These are phyloP conservation scores for Hyphodiscus hymeniophilus DNA, from an alignment of 495 filamentous ascomycete genomes.

Conservation along the genomic window DNA sequence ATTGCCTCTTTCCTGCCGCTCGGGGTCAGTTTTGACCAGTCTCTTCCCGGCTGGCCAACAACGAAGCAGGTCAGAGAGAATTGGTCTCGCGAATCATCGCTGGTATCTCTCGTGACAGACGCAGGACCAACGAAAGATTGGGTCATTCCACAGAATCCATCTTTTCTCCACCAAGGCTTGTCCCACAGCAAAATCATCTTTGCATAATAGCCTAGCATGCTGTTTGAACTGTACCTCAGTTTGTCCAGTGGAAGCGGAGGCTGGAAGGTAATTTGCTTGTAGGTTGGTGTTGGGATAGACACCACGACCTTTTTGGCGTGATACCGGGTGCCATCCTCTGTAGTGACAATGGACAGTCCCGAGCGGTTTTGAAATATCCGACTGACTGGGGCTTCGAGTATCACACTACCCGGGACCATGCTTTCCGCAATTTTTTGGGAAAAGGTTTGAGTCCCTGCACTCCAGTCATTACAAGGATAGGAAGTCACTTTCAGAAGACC, in stretches of 20 bases:
- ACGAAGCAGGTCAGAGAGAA: slow-evolving; percentile 36
- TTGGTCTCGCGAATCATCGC: slow-evolving; percentile 24
- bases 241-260: slow-evolving; percentile 24
- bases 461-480: background rate
- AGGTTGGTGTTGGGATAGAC: slow-evolving; percentile 27
- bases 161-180: slow-evolving; percentile 32
- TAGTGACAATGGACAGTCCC: slow-evolving; percentile 7
- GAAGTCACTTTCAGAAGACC: background rate
- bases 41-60: slow-evolving; percentile 25
- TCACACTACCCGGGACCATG: slow-evolving; percentile 18
- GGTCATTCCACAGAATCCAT: slow-evolving; percentile 28
- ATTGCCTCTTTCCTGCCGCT: background rate
- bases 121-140: slow-evolving; percentile 30
- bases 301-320: slow-evolving; percentile 30
- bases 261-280: slow-evolving; percentile 28
- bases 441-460: slow-evolving; percentile 29
- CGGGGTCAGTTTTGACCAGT: slow-evolving; percentile 22
- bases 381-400: slow-evolving; percentile 22
- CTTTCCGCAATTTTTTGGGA: slow-evolving; percentile 20
- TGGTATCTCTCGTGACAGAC: slow-evolving; percentile 33
- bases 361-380: slow-evolving; percentile 5
- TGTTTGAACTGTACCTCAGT: slow-evolving; percentile 11
- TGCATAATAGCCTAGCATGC: slow-evolving; percentile 29
- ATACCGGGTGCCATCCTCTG: slow-evolving; percentile 15
- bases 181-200: slow-evolving; percentile 31